phyloP scores from a whole-genome alignment of 805 yeast species.

The Groenewaldozyma salmanticensis region DNA sequence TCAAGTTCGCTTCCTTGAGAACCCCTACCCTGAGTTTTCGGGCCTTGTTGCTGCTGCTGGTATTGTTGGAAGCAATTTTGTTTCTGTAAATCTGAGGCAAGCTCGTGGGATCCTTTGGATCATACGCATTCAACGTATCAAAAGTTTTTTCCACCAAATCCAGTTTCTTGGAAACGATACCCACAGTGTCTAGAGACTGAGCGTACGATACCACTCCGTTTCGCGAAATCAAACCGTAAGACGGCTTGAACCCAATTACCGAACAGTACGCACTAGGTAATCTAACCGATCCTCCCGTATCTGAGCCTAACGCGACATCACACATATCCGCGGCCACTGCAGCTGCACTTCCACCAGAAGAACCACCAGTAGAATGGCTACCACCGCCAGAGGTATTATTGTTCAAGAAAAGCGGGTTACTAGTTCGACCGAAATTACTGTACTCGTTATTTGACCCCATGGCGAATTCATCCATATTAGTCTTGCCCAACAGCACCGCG shows the following conservation, averaged over 20 bases:
- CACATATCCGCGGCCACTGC: slow-evolving; percentile 67
- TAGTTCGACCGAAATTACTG: slow-evolving; percentile 25
- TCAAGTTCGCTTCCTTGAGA: slow-evolving; percentile 56
- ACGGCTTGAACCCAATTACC: slow-evolving; percentile 81
- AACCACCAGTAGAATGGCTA: slow-evolving; percentile 85
- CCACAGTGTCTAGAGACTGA: slow-evolving; percentile 91
- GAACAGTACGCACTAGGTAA: slow-evolving; percentile 86
- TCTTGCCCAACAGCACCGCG: slow-evolving; percentile 50
- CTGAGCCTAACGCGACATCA: slow-evolving; percentile 82
- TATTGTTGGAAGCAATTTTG: slow-evolving; percentile 2
- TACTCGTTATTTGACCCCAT: slow-evolving; percentile 58
- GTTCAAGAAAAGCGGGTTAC: slow-evolving; percentile 35
- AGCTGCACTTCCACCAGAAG: slow-evolving; percentile 95
- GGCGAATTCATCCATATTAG: slow-evolving; percentile 94
- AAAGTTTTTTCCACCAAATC: slow-evolving; percentile 40
- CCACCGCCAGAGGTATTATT: slow-evolving; percentile 25
- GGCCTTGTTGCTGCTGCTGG: not conserved
- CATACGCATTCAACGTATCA: slow-evolving; percentile 47
- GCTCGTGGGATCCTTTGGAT: slow-evolving; percentile 71
- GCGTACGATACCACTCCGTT: slow-evolving; percentile 92
- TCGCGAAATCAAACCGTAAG: slow-evolving; percentile 85
- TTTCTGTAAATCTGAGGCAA: slow-evolving; percentile 18
- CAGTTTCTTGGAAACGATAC: slow-evolving; percentile 53
- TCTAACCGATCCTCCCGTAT: slow-evolving; percentile 95
- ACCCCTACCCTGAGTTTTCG: slow-evolving; percentile 52